phyloP scores from a whole-genome alignment of 768 basidiomycete species.

The Lactarius deliciosus region DNA sequence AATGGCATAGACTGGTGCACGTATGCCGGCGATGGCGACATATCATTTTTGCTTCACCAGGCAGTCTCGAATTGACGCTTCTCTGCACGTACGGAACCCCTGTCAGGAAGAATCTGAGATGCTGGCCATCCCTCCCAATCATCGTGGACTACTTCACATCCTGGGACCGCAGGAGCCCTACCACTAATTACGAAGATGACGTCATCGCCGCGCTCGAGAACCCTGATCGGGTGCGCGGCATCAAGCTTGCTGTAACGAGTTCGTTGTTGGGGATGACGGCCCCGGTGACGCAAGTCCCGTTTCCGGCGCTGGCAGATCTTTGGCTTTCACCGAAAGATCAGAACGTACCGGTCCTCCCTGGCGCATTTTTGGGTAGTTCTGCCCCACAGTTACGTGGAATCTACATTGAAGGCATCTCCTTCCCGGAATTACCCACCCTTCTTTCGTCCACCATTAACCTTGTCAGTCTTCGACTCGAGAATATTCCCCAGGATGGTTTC shows the following conservation, averaged over 20 bases:
- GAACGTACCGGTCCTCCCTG: background rate
- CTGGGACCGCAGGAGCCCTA: background rate
- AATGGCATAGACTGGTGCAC: background rate
- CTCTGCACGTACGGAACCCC: background rate
- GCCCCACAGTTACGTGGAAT: background rate
- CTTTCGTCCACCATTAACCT: background rate
- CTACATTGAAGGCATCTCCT: background rate
- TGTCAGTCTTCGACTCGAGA: slow-evolving; percentile 8
- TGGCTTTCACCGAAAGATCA: background rate
- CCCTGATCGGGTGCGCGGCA: background rate
- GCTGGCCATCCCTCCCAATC: background rate
- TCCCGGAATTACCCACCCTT: background rate
- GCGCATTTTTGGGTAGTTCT: background rate
- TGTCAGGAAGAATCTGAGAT: background rate
- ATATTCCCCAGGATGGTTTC: slow-evolving; percentile 1
- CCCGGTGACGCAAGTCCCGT: background rate
- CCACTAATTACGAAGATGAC: background rate
- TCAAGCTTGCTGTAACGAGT: background rate
- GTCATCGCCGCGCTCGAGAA: background rate
- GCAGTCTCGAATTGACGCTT: background rate
- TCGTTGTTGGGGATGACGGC: background rate
- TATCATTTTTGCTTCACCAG: background rate
- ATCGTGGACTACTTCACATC: background rate
- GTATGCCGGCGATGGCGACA: background rate
- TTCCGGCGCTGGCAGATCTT: background rate